phyloP scores from a whole-genome alignment of 768 basidiomycete species.

The Phaeotremella skinneri region DNA sequence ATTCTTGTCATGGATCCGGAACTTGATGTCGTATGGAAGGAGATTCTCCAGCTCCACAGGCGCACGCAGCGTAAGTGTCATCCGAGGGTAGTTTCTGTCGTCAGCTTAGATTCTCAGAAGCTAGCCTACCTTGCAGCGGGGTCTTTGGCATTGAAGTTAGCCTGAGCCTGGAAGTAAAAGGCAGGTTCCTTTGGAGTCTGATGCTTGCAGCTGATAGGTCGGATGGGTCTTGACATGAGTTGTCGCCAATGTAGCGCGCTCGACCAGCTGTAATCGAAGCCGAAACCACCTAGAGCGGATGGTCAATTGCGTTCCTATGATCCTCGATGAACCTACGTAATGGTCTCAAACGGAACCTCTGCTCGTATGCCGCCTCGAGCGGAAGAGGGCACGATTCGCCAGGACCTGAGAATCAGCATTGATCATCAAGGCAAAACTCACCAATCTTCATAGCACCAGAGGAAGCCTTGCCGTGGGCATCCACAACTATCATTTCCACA shows the following conservation, averaged over 20 bases:
- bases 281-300: slow-evolving; percentile 63
- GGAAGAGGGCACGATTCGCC: slow-evolving; percentile 86
- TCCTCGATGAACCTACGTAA: slow-evolving; percentile 65
- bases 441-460: slow-evolving; percentile 80
- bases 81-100: slow-evolving; percentile 74
- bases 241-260: slow-evolving; percentile 83
- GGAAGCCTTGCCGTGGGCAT: slow-evolving; percentile 75
- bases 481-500: slow-evolving; percentile 83
- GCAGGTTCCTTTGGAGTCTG: slow-evolving; percentile 75
- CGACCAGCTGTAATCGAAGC: slow-evolving; percentile 92
- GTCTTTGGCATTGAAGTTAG: slow-evolving; percentile 68
- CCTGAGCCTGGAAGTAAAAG: slow-evolving; percentile 92
- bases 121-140: slow-evolving; percentile 59
- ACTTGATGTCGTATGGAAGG: slow-evolving; percentile 87
- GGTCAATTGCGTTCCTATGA: neutral
- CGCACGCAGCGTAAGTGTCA: slow-evolving; percentile 80
- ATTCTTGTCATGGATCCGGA: slow-evolving; percentile 95
- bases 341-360: slow-evolving; percentile 80
- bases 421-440: slow-evolving; percentile 41
- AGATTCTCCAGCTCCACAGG: slow-evolving; percentile 95
- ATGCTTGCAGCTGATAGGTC: slow-evolving; percentile 83
- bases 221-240: slow-evolving; percentile 63
- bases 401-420: slow-evolving; percentile 58
- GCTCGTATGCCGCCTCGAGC: slow-evolving; percentile 78
- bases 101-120: slow-evolving; percentile 6